Evolutionary conservation across 805 yeast genomes (phyloP).

Genomic region (Teunomyces kruisii): DNA sequence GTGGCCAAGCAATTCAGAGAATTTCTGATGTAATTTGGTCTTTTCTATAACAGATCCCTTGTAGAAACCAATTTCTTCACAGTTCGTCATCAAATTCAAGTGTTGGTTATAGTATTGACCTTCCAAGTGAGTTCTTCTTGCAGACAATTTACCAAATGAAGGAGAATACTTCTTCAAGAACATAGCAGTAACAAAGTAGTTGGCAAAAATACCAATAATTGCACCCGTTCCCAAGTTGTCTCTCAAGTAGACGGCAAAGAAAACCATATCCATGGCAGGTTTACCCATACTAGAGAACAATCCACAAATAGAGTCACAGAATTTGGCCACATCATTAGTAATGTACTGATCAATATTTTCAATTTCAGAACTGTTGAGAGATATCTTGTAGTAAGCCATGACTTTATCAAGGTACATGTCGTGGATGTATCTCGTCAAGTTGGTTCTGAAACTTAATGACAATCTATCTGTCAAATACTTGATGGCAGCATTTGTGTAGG

Average conservation of each 20-base stretch:
- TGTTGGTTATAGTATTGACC: constrained; percentile 89
- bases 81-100: constrained; percentile 78
- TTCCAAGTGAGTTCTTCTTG: constrained; percentile 73
- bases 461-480: constrained; percentile 74
- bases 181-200: constrained; percentile 78
- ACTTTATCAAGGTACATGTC: constrained; percentile 82
- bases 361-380: constrained; percentile 52
- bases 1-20: constrained; percentile 54
- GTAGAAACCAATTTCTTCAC: constrained; percentile 92
- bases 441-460: constrained; percentile 81
- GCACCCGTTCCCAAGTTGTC: constrained; percentile 89
- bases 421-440: constrained; percentile 80
- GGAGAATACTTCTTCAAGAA: constrained; percentile 75
- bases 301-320: constrained; percentile 77
- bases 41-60: constrained; percentile 85
- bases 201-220: constrained; percentile 73
- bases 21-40: constrained; percentile 58
- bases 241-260: constrained; percentile 80
- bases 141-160: constrained; percentile 75
- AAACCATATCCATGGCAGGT: constrained; percentile 81
- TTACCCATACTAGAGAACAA: constrained; percentile 88
- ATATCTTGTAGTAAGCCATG: constrained; percentile 79
- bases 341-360: constrained; percentile 84
- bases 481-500: constrained; percentile 88
- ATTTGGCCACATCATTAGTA: constrained; percentile 79